These are phyloP conservation scores for Monosporascus sp. DNA, from an alignment of 2,329 filamentous ascomycete species.

Conservation along the genomic window DNA sequence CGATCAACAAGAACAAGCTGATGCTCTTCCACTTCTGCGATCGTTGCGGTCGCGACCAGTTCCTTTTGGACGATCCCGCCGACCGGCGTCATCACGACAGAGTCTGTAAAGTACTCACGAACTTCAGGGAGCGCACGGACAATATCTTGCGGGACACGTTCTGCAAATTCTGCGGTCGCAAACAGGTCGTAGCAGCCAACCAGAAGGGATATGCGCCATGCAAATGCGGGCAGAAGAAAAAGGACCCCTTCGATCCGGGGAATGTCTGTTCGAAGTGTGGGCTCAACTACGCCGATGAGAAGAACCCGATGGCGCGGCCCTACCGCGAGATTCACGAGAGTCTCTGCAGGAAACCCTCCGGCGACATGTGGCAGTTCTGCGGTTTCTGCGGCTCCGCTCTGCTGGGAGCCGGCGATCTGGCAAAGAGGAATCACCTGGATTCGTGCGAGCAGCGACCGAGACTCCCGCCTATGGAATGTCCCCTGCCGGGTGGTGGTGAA, in stretches of 20 bases:
- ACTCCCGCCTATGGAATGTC: neutral
- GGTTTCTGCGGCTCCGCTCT: slow-evolving; percentile 7
- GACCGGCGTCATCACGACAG: slow-evolving; percentile 6
- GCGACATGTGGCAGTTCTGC: slow-evolving; percentile 6
- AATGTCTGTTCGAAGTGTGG: slow-evolving; percentile 6
- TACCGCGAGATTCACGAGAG: slow-evolving; percentile 8
- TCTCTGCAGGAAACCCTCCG: slow-evolving; percentile 3
- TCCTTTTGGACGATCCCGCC: neutral
- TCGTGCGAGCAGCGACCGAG: slow-evolving; percentile 1
- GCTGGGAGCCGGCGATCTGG: neutral
- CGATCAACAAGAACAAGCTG: neutral
- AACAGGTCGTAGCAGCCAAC: neutral
- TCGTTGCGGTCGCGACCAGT: slow-evolving; percentile 11
- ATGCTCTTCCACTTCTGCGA: slow-evolving; percentile 5
- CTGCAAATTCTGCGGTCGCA: slow-evolving; percentile 6
- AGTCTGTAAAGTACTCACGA: neutral
- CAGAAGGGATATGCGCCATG: neutral
- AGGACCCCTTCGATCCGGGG: neutral
- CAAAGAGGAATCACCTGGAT: slow-evolving; percentile 1
- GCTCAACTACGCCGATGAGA: slow-evolving; percentile 5
- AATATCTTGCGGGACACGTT: neutral
- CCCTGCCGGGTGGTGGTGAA: neutral
- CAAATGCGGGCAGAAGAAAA: neutral
- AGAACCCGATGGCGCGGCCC: slow-evolving; percentile 1
- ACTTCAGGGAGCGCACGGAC: neutral